Base-by-base conservation (phyloP, 1,284 basidiomycete genomes). In the Cryptococcus sp. region DNA sequence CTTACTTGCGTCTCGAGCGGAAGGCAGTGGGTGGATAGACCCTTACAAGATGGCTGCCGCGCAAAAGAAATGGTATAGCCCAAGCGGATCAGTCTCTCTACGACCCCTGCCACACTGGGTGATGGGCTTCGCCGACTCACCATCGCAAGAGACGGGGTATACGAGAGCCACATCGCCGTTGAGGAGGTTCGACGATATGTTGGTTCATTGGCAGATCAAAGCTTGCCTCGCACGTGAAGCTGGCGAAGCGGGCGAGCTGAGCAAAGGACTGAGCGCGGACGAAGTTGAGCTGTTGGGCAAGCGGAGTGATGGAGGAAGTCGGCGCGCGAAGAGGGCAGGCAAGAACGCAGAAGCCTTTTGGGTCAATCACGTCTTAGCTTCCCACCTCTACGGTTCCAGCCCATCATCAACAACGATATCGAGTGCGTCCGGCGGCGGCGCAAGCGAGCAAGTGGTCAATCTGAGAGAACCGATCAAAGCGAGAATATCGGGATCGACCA, bases 191-290 rank as follows among this genome's bases (percentile, higher is more conserved):
- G 78, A 82, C 44, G 96, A 99, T 78, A 78, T 98, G 66, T 73
- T 96, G 5, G 80, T 82, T 10, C 96, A 99, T 79, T 99, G 93
- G 92, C 94, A 98, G 77, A 86, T 99, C 77, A 95, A 97, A 74
- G 81, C 87, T 50, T 84, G 84, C 2, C 78, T 97, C 1, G 72
- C 77, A 1, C 50, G 47, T 3, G 57, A 66, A 19, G 60, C 59
- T 3, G 60, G 62, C 19, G n/a, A 53, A 8, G 49, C 55, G n/a
- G 50, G 53, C n/a, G 47, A 50, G 11, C 22, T 31, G 20, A 25
- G 17, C 20, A 52, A 55, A 27, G 45, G 59, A 44, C 50, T 77
- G 23, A 42, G 35, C n/a, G 49, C 52, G 10, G 65, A 70, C 16
- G 70, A 71, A 20, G 60, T 78, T 31, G 41, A 53, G 5, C 27